Conservation (phyloP, 768 basidiomycete genomes). For the Xerocomellus dryophilus region DNA sequence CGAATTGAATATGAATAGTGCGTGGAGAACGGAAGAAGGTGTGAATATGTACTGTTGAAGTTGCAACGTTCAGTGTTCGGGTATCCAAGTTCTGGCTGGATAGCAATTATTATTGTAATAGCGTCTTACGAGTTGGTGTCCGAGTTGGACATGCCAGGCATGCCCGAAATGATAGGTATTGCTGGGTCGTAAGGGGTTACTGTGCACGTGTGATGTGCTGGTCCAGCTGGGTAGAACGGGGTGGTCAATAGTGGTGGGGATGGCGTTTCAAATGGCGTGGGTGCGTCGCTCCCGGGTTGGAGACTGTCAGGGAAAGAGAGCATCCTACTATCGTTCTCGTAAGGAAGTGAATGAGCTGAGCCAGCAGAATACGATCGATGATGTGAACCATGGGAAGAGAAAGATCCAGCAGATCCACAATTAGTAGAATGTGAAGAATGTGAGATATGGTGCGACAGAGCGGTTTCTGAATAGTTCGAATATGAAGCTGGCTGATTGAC, state of each 20-base stretch:
- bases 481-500: conserved; percentile 16
- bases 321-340: conserved; percentile 7
- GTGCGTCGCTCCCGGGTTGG: conserved; percentile 5
- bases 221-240: conserved; percentile 30
- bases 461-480: conserved; percentile 12
- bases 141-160: conserved; percentile 17
- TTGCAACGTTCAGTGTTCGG: conserved; percentile 1
- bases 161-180: conserved; percentile 11
- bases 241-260: conserved; percentile 30
- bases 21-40: neutral
- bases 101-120: conserved; percentile 3
- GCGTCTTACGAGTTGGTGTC: conserved; percentile 8
- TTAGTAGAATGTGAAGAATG: conserved; percentile 10
- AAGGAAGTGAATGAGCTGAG: conserved; percentile 16
- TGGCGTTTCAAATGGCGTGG: conserved; percentile 15
- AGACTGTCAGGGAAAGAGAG: conserved; percentile 12
- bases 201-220: conserved; percentile 4
- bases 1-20: conserved; percentile 8
- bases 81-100: conserved; percentile 2
- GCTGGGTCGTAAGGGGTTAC: conserved; percentile 6
- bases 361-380: conserved; percentile 22
- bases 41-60: conserved; percentile 22
- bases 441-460: conserved; percentile 10
- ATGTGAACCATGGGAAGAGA: conserved; percentile 7
- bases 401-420: conserved; percentile 5